Conservation (phyloP, 1,284 basidiomycete species). For the Naganishia cerealis region DNA sequence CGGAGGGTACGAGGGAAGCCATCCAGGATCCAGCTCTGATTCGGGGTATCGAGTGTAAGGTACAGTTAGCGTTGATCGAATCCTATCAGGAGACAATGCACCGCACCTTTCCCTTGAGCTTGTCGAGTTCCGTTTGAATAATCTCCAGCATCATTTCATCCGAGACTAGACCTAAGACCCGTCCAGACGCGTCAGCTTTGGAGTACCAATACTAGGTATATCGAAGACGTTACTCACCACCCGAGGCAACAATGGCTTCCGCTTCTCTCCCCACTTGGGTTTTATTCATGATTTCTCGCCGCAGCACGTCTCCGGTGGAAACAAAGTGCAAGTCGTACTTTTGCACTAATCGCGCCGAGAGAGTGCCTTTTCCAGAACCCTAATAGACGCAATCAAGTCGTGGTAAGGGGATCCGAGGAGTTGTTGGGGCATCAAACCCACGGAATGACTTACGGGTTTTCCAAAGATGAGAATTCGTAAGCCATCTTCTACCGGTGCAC, state of each 20-base stretch:
- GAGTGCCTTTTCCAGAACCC: slow-evolving; percentile 40
- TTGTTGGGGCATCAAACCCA: neutral
- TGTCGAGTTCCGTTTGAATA: slow-evolving; percentile 50
- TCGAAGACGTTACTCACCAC: slow-evolving; percentile 42
- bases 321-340: slow-evolving; percentile 53
- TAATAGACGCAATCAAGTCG: neutral
- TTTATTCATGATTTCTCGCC: slow-evolving; percentile 52
- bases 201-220: neutral
- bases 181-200: neutral
- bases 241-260: slow-evolving; percentile 49
- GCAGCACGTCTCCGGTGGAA: slow-evolving; percentile 53
- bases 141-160: slow-evolving; percentile 55
- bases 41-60: neutral
- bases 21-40: slow-evolving; percentile 78
- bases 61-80: neutral
- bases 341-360: slow-evolving; percentile 45
- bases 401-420: neutral
- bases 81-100: neutral
- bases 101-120: slow-evolving; percentile 48
- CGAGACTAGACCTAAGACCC: slow-evolving; percentile 47
- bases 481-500: slow-evolving; percentile 32
- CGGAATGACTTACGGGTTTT: slow-evolving; percentile 48
- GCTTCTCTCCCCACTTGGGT: slow-evolving; percentile 49
- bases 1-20: slow-evolving; percentile 91
- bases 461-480: slow-evolving; percentile 54